Conservation (phyloP, 2,329 filamentous ascomycete species). For the Lasiodiplodia sp. region DNA sequence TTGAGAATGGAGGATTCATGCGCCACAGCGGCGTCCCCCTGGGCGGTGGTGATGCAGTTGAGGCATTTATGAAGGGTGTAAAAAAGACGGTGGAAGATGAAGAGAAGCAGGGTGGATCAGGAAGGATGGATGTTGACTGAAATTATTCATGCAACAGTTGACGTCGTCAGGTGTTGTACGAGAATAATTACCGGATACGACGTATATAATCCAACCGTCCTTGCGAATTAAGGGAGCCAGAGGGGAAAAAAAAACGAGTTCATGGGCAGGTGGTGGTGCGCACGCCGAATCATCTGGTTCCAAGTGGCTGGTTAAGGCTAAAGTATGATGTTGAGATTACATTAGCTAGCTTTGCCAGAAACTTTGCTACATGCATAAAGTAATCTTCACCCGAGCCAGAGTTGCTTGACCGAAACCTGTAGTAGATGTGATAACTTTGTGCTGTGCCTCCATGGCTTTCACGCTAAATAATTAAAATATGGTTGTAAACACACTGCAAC, state of each 20-base stretch:
- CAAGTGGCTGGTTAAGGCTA: too few species aligned
- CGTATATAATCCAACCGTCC: not conserved
- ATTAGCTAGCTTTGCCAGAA: not conserved
- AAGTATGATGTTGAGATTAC: not conserved
- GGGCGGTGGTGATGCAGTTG: constrained; percentile 86
- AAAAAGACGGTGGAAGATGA: constrained; percentile 74
- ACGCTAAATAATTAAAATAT: too few species aligned
- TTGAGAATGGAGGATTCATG: constrained; percentile 85
- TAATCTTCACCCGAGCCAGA: too few species aligned
- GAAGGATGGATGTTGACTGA: constrained; percentile 29
- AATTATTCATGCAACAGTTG: not conserved
- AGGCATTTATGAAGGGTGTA: constrained; percentile 89
- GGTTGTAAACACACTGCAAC: too few species aligned
- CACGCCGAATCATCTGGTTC: too few species aligned
- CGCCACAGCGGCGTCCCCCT: constrained; percentile 80
- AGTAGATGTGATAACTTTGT: too few species aligned
- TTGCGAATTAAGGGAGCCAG: not conserved
- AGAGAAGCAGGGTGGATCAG: constrained; percentile 33
- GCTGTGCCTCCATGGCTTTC: too few species aligned
- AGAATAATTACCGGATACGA: not conserved
- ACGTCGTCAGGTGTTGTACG: not conserved
- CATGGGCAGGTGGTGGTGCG: not conserved
- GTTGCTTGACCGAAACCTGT: too few species aligned
- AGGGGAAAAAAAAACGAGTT: too few species aligned
- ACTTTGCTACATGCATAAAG: too few species aligned